Evolutionary conservation across 345 rosid species (phyloP).

Genomic region (Conringia planisiliqua): DNA sequence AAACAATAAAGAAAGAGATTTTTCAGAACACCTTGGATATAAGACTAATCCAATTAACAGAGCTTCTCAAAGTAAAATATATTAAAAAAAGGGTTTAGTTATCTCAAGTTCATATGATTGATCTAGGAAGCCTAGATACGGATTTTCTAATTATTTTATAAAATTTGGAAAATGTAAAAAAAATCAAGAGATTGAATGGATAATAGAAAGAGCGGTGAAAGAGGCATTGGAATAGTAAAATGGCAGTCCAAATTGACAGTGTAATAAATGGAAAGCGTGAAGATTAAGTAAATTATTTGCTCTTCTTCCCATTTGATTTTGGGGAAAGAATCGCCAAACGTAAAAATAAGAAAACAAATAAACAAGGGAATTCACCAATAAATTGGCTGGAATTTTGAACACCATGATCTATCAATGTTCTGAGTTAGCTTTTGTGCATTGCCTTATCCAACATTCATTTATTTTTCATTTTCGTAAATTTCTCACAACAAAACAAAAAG

Average conservation of each 20-base stretch:
- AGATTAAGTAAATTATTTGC: conserved; percentile 34
- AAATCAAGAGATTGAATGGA: conserved; percentile 8
- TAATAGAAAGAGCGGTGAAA: conserved; percentile 24
- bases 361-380: background rate
- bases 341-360: background rate
- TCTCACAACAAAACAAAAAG: background rate
- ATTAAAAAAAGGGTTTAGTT: background rate
- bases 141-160: background rate
- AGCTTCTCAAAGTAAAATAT: background rate
- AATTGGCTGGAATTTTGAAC: background rate
- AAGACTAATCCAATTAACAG: background rate
- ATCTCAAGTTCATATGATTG: conserved; percentile 26
- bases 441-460: background rate
- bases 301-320: conserved; percentile 31
- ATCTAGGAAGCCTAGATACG: conserved; percentile 6
- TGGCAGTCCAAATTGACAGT: conserved; percentile 24
- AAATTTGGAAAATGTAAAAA: background rate
- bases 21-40: no score
- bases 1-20: background rate
- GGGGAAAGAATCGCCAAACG: conserved; percentile 7
- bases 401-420: background rate
- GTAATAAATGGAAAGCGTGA: conserved; percentile 36
- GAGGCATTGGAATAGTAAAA: conserved; percentile 33
- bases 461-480: background rate
- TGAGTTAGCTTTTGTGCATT: background rate